These are phyloP conservation scores for Fusarium acutatum DNA, from an alignment of 2,329 filamentous ascomycete species.

Conservation along the genomic window DNA sequence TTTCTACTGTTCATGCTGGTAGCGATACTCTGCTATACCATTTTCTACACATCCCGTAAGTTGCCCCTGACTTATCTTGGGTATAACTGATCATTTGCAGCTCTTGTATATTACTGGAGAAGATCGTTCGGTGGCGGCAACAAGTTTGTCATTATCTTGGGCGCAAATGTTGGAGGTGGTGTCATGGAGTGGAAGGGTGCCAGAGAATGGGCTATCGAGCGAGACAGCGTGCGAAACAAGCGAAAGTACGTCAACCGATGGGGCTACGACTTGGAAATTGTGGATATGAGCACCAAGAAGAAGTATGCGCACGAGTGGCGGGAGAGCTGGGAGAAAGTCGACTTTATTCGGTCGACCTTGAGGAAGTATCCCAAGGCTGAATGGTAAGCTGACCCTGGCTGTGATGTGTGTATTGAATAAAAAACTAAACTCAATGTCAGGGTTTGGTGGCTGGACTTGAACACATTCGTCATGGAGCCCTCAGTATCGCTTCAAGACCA, in stretches of 20 bases:
- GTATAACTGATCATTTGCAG: background rate
- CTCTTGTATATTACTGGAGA: constrained; percentile 70
- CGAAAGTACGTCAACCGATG: constrained; percentile 84
- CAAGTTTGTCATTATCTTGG: constrained; percentile 93
- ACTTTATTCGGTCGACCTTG: constrained; percentile 87
- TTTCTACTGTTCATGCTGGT: constrained; percentile 67
- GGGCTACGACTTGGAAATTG: constrained; percentile 96
- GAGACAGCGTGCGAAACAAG: constrained; percentile 96
- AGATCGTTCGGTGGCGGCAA: constrained; percentile 81
- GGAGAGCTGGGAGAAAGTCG: constrained; percentile 99
- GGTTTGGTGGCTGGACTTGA: constrained; percentile 99
- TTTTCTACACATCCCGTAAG: constrained; percentile 79
- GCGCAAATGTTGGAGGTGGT: constrained; percentile 92
- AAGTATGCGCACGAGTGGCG: constrained; percentile 98
- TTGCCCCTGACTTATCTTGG: constrained; percentile 34
- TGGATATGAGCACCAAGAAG: constrained; percentile 99
- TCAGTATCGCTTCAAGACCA: constrained; percentile 88
- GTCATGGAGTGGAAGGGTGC: constrained; percentile 99
- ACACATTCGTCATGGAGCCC: constrained; percentile 98
- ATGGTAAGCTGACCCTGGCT: constrained; percentile 70
- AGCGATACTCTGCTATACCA: constrained; percentile 75
- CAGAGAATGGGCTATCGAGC: constrained; percentile 96
- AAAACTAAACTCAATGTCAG: constrained; percentile 64
- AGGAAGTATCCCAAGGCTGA: constrained; percentile 95
- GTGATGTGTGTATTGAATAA: background rate